Evolutionary conservation across 2,329 filamentous ascomycete genomes (phyloP).

Genomic region (Colletotrichum aenigma): DNA sequence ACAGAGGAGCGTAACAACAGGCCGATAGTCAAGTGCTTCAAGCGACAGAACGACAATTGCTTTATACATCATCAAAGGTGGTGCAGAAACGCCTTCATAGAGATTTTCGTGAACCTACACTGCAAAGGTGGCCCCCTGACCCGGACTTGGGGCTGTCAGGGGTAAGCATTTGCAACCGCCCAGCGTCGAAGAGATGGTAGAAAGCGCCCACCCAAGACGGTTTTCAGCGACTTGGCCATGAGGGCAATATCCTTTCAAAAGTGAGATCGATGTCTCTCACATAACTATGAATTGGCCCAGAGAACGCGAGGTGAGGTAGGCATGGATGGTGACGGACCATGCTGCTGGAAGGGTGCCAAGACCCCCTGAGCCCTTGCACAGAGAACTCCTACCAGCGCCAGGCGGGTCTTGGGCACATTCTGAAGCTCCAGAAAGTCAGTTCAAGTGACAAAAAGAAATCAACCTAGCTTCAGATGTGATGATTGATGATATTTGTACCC

Average conservation of each 20-base stretch:
- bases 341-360: not conserved
- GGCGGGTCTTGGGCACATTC: not conserved
- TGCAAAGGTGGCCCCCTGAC: not conserved
- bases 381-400: not conserved
- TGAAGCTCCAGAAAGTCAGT: not conserved
- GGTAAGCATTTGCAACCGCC: not conserved
- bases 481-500: not conserved
- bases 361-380: not conserved
- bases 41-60: not conserved
- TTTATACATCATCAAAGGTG: not conserved
- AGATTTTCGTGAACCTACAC: not conserved
- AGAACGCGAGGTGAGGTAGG: not conserved
- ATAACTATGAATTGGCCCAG: accelerated
- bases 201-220: too few species aligned
- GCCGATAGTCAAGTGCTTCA: not conserved
- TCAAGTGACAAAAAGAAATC: not conserved
- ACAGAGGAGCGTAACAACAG: not conserved
- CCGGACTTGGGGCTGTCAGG: not conserved
- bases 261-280: not conserved
- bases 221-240: not conserved
- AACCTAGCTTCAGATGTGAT: not conserved
- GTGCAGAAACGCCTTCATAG: not conserved
- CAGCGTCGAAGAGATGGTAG: not conserved
- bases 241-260: not conserved
- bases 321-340: not conserved